Conservation (phyloP, 2,329 filamentous ascomycete species). For the Neofusicoccum ribis region DNA sequence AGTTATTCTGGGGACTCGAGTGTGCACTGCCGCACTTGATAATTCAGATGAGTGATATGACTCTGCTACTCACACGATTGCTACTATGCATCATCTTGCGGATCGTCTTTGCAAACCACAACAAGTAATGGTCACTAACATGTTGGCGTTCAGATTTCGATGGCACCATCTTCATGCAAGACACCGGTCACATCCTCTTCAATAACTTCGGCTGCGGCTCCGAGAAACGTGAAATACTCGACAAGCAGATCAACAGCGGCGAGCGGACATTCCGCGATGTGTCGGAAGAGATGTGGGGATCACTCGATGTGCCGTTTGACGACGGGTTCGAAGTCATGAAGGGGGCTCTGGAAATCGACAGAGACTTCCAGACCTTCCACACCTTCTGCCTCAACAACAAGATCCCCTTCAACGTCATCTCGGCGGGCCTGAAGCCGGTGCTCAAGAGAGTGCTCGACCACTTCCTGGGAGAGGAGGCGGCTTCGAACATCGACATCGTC, state of each 20-base stretch:
- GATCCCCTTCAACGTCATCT: slow-evolving; percentile 70
- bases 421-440: slow-evolving; percentile 66
- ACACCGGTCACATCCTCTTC: slow-evolving; percentile 67
- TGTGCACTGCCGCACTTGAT: too few relatives aligned
- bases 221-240: slow-evolving; percentile 56
- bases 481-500: slow-evolving; percentile 64
- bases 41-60: too few relatives aligned
- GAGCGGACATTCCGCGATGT: slow-evolving; percentile 68
- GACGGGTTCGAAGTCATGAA: slow-evolving; percentile 67
- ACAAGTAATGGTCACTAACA: not conserved
- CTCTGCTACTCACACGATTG: too few relatives aligned
- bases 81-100: too few relatives aligned
- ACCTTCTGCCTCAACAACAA: slow-evolving; percentile 62
- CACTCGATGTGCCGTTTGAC: slow-evolving; percentile 65
- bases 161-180: slow-evolving; percentile 70
- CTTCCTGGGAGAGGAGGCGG: slow-evolving; percentile 63
- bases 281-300: slow-evolving; percentile 73
- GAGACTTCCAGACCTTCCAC: slow-evolving; percentile 65
- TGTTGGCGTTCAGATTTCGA: slow-evolving; percentile 58
- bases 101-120: not conserved
- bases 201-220: slow-evolving; percentile 65
- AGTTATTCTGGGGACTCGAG: too few relatives aligned
- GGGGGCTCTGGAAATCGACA: slow-evolving; percentile 61
- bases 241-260: slow-evolving; percentile 64
- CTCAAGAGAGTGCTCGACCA: slow-evolving; percentile 62